Evolutionary conservation across 257 asterid species (phyloP).

Genomic region (Przewalskia tangutica): DNA sequence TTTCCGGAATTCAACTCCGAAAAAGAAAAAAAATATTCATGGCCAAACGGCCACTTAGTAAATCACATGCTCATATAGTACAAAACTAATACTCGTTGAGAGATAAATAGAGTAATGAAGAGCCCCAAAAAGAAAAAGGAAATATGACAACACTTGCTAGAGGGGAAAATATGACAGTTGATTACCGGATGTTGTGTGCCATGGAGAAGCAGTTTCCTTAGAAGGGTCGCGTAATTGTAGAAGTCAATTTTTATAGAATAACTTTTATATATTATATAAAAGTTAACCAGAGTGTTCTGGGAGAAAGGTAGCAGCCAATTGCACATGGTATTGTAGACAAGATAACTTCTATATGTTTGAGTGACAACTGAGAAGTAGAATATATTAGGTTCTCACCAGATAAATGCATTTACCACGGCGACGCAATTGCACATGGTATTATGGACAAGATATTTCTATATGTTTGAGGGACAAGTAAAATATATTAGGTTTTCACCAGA

Average conservation of each 20-base stretch:
- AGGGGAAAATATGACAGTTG: neutral
- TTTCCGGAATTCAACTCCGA: too few species aligned
- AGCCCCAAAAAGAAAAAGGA: neutral
- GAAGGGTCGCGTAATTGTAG: neutral
- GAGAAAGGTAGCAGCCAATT: neutral
- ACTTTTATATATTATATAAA: neutral
- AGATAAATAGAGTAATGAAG: neutral
- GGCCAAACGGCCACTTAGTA: neutral
- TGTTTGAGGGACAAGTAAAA: slow-evolving; percentile 45
- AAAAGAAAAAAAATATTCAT: too few species aligned
- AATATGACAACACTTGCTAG: neutral
- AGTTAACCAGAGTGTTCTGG: neutral
- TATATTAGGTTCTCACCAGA: neutral
- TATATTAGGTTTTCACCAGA: neutral
- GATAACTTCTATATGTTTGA: neutral
- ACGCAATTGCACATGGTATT: slow-evolving; percentile 15
- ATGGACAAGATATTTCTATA: neutral
- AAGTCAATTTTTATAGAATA: neutral
- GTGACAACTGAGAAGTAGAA: slow-evolving; percentile 44
- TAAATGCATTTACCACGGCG: slow-evolving; percentile 62
- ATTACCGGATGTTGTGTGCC: neutral
- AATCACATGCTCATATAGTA: neutral
- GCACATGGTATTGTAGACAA: neutral
- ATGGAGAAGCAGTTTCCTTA: neutral
- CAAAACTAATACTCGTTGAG: neutral